Evolutionary conservation across 2,329 filamentous ascomycete species (phyloP).

Genomic region (Ampelomyces quisqualis): DNA sequence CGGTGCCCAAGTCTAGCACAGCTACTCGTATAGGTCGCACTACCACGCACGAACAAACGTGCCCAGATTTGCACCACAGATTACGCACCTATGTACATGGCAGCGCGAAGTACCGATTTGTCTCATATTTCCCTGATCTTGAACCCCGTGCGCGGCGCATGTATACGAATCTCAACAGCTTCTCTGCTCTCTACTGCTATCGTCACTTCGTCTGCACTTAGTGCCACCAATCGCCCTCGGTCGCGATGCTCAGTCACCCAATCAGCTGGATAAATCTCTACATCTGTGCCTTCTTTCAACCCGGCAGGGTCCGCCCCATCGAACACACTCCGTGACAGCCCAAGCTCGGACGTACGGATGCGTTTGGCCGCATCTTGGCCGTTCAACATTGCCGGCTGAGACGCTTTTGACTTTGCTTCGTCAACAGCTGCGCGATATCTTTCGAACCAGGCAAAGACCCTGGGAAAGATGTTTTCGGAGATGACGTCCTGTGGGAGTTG

Average conservation of each 20-base stretch:
- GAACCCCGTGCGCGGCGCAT: conserved; percentile 30
- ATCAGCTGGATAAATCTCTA: conserved; percentile 44
- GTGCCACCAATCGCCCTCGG: conserved; percentile 24
- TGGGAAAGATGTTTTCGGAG: conserved; percentile 56
- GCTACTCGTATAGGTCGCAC: conserved; percentile 11
- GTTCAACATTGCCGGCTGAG: conserved; percentile 49
- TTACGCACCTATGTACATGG: conserved; percentile 12
- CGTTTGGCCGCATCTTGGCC: conserved; percentile 57
- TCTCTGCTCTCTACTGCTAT: conserved; percentile 19
- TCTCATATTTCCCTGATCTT: conserved; percentile 22
- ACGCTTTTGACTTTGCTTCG: conserved; percentile 44
- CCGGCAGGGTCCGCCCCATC: conserved; percentile 55
- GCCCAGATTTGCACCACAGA: conserved; percentile 20
- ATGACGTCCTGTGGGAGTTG: conserved; percentile 58
- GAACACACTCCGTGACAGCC: conserved; percentile 49
- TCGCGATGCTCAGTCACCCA: conserved; percentile 24
- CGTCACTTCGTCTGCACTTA: conserved; percentile 26
- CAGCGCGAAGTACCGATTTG: conserved; percentile 3
- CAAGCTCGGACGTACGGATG: conserved; percentile 51
- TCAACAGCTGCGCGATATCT: conserved; percentile 58
- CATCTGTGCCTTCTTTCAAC: conserved; percentile 54
- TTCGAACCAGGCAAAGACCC: conserved; percentile 63
- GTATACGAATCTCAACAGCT: conserved; percentile 20
- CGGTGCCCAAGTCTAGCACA: conserved; percentile 18
- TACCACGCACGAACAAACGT: conserved; percentile 15